phyloP scores from a whole-genome alignment of 225 moss, liverwort and hornwort species.

The Bryoerythrophyllum caledonicum region DNA sequence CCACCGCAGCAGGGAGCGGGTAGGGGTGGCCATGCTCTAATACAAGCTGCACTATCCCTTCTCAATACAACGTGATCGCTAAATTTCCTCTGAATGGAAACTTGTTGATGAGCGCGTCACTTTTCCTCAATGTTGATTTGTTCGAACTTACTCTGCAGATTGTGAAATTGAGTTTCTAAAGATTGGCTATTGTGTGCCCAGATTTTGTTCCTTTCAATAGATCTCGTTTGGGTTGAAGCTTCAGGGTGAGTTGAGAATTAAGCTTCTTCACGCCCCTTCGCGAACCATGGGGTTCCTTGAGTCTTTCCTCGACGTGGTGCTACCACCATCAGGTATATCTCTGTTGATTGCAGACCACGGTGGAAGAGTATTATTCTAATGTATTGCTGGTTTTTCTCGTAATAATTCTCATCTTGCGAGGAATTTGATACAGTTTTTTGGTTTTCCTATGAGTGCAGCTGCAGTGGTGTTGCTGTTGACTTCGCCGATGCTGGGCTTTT shows the following conservation, averaged over 20 bases:
- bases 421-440: neutral
- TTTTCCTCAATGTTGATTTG: too few species aligned
- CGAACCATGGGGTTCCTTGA: constrained; percentile 26
- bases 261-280: neutral
- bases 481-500: constrained; percentile 32
- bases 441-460: constrained; percentile 17
- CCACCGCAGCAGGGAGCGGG: too few species aligned
- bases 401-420: too few species aligned
- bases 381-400: neutral
- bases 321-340: constrained; percentile 26
- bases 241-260: neutral
- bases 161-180: neutral
- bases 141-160: neutral
- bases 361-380: neutral
- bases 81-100: too few species aligned
- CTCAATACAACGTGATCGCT: neutral
- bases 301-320: constrained; percentile 26
- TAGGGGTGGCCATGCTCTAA: neutral
- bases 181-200: neutral
- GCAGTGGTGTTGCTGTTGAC: constrained; percentile 27
- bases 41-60: neutral
- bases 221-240: neutral
- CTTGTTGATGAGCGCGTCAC: neutral
- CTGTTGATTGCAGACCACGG: neutral
- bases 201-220: neutral